Conservation (phyloP, 306 rosid species). For the Prunus mongolica region DNA sequence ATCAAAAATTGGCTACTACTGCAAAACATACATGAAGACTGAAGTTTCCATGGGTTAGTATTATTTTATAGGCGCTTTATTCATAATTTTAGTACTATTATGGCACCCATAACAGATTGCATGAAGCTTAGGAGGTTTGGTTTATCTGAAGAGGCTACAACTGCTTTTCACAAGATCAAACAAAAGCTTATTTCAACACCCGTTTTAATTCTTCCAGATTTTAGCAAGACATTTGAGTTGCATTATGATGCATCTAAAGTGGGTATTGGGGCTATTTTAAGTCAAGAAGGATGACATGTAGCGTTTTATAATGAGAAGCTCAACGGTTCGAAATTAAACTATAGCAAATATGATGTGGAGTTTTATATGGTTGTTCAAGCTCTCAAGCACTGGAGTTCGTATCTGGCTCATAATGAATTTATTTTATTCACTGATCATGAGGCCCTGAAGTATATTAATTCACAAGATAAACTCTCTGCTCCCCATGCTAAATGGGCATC, state of each 20-base stretch:
- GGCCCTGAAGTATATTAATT: background rate
- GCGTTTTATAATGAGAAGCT: background rate
- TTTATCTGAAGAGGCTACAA: background rate
- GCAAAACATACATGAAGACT: background rate
- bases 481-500: background rate
- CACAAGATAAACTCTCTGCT: background rate
- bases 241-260: too few species aligned
- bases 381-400: background rate
- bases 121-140: background rate
- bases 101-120: slow-evolving; percentile 3
- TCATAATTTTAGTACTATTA: background rate
- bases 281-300: background rate
- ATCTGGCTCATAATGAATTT: background rate
- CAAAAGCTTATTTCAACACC: background rate
- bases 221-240: background rate
- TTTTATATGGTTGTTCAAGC: background rate
- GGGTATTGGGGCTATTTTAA: too few species aligned
- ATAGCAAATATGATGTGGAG: slow-evolving; percentile 3
- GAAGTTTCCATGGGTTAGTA: slow-evolving; percentile 1
- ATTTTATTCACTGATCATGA: background rate
- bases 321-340: background rate
- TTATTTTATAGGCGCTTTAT: background rate
- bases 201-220: background rate
- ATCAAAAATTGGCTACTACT: background rate
- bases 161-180: background rate